These are phyloP conservation scores for Serendipita vermifera DNA, from an alignment of 768 basidiomycete species.

Conservation along the genomic window DNA sequence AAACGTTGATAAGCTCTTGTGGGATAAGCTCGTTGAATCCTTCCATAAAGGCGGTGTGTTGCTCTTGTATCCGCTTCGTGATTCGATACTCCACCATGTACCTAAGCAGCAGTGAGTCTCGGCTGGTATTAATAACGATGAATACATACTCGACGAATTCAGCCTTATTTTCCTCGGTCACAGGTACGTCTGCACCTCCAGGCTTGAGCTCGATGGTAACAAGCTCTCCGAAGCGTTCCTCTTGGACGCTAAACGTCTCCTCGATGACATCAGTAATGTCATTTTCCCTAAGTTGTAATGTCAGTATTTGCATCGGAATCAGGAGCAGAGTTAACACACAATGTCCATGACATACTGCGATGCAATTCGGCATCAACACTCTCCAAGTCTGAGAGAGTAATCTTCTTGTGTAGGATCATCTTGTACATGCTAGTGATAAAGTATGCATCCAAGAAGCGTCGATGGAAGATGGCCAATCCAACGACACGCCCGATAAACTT, in stretches of 20 bases:
- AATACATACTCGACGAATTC: constrained; percentile 73
- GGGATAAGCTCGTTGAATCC: constrained; percentile 99
- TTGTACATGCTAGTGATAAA: constrained; percentile 99
- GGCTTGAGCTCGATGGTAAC: constrained; percentile 91
- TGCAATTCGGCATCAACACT: constrained; percentile 92
- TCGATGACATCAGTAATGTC: constrained; percentile 98
- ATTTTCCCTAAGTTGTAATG: constrained; percentile 56
- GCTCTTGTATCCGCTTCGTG: constrained; percentile 91
- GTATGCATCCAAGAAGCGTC: constrained; percentile 97
- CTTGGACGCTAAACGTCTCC: constrained; percentile 92
- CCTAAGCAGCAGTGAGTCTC: constrained; percentile 18
- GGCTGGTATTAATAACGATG: neutral
- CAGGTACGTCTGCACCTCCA: constrained; percentile 70
- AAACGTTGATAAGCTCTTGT: constrained; percentile 93
- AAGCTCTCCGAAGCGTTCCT: constrained; percentile 97
- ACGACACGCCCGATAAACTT: constrained; percentile 97
- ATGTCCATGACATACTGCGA: constrained; percentile 96
- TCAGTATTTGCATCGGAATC: constrained; percentile 13
- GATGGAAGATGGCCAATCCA: constrained; percentile 95
- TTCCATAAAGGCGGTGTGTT: constrained; percentile 99
- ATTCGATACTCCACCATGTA: constrained; percentile 93
- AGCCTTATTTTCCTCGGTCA: constrained; percentile 97
- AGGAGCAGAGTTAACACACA: constrained; percentile 40
- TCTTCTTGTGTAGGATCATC: constrained; percentile 98
- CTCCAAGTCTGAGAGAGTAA: constrained; percentile 84